Percentiles rank a stretch among this genome's conserved stretches.
phyloP scores from a whole-genome alignment of 2,329 filamentous ascomycete genomes.

The Fusarium proliferatum region DNA sequence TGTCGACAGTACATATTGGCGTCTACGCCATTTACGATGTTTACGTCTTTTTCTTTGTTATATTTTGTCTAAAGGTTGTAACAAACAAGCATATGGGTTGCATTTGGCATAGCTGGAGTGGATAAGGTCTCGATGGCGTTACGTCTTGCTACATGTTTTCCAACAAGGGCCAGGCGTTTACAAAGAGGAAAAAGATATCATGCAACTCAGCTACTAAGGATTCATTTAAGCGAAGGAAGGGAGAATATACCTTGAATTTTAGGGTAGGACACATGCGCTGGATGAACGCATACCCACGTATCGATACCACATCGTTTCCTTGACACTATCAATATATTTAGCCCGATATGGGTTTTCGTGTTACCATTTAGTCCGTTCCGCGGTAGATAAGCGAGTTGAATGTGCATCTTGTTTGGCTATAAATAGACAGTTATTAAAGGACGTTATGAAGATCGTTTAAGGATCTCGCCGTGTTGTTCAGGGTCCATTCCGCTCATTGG shows the following conservation, averaged over 20 bases:
- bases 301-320: conserved; percentile 45
- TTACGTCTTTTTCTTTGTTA: conserved; percentile 30
- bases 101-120: conserved; percentile 32
- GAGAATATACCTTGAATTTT: conserved; percentile 37
- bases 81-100: conserved; percentile 33
- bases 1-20: conserved; percentile 7
- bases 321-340: conserved; percentile 23
- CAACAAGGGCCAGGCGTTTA: conserved; percentile 36
- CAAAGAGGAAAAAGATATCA: conserved; percentile 31
- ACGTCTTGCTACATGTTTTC: conserved; percentile 20
- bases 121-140: conserved; percentile 37
- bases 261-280: conserved; percentile 33
- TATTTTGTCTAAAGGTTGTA: conserved; percentile 34
- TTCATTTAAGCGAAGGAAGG: conserved; percentile 8
- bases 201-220: conserved; percentile 23
- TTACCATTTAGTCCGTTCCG: neutral
- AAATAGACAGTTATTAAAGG: neutral
- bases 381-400: neutral
- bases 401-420: neutral
- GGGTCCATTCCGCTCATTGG: neutral
- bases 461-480: neutral
- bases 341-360: conserved; percentile 6
- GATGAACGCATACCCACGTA: conserved; percentile 37
- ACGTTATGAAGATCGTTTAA: neutral
- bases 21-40: conserved; percentile 29